These are phyloP conservation scores for Sugiyamaella floridensis DNA, from an alignment of 805 yeast genomes.

Conservation along the genomic window DNA sequence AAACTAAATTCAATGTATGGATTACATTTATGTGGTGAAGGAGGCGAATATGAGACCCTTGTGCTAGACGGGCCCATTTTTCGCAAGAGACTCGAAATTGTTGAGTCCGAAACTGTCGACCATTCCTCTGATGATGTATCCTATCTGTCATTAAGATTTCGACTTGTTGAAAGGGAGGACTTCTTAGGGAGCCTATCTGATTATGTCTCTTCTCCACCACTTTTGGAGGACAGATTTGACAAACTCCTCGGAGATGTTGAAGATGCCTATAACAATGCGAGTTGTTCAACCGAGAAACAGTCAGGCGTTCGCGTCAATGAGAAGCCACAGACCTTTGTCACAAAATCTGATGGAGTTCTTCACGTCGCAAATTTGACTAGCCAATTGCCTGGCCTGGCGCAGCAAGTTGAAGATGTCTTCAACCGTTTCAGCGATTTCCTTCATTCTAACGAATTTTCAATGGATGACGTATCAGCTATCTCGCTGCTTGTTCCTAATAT, in stretches of 20 bases:
- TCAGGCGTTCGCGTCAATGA: neutral
- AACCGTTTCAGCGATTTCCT: constrained; percentile 6
- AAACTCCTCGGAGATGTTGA: neutral
- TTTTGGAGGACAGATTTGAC: constrained; percentile 23
- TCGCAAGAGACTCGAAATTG: constrained; percentile 41
- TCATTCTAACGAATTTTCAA: neutral
- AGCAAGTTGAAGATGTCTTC: constrained; percentile 15
- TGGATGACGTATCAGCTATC: constrained; percentile 47
- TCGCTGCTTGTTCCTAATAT: constrained; percentile 59
- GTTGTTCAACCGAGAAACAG: neutral
- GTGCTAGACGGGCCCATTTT: constrained; percentile 90
- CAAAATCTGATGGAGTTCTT: neutral
- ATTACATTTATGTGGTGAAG: constrained; percentile 96
- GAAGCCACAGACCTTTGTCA: neutral
- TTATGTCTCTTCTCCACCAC: constrained; percentile 18
- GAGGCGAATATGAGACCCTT: constrained; percentile 94
- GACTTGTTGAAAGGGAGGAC: constrained; percentile 32
- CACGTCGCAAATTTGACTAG: neutral
- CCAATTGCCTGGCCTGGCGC: constrained; percentile 5
- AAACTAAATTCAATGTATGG: constrained; percentile 58
- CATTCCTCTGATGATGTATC: constrained; percentile 62
- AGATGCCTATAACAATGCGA: neutral
- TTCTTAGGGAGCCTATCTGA: constrained; percentile 16
- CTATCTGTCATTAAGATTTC: constrained; percentile 52
- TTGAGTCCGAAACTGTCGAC: constrained; percentile 35